Evolutionary conservation across 352 stramenopile genomes (phyloP).

Genomic region (Nothophytophthora sp.): DNA sequence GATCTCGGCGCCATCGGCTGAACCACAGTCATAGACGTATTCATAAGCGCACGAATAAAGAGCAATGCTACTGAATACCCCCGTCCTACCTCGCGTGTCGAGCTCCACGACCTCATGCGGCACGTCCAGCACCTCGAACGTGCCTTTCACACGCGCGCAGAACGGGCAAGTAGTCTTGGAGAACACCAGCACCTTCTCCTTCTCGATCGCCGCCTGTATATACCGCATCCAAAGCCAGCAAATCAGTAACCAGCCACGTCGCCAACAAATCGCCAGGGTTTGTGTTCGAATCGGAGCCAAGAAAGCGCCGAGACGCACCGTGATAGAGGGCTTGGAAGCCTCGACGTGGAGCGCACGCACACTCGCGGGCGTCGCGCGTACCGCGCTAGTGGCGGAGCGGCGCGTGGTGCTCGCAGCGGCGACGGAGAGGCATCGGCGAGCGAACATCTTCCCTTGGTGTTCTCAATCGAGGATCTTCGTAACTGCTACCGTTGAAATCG

Average conservation of each 20-base stretch:
- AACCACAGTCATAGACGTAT: background rate
- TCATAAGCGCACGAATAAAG: background rate
- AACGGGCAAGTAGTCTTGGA: slow-evolving; percentile 96
- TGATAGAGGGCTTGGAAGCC: slow-evolving; percentile 56
- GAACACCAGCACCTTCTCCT: slow-evolving; percentile 90
- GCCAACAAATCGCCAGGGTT: too few relatives aligned
- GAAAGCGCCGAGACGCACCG: slow-evolving; percentile 25
- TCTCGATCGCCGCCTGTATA: slow-evolving; percentile 57
- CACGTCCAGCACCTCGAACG: slow-evolving; percentile 75
- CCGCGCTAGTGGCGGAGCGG: slow-evolving; percentile 6
- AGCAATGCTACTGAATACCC: background rate
- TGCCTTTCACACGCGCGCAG: slow-evolving; percentile 90
- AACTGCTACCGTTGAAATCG: too few relatives aligned
- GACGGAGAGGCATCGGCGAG: slow-evolving; percentile 18
- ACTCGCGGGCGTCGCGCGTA: background rate
- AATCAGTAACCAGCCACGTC: too few relatives aligned
- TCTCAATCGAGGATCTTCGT: background rate
- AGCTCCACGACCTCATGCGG: slow-evolving; percentile 74
- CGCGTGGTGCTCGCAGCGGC: slow-evolving; percentile 10
- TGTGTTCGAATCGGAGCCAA: background rate
- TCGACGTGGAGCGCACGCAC: slow-evolving; percentile 61
- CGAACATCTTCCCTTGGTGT: slow-evolving; percentile 9
- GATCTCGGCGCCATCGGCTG: slow-evolving; percentile 89
- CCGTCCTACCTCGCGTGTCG: slow-evolving; percentile 49
- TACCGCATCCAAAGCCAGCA: too few relatives aligned